Conservation (phyloP, 352 stramenopile genomes). For the Globisporangium paroecandrum region DNA sequence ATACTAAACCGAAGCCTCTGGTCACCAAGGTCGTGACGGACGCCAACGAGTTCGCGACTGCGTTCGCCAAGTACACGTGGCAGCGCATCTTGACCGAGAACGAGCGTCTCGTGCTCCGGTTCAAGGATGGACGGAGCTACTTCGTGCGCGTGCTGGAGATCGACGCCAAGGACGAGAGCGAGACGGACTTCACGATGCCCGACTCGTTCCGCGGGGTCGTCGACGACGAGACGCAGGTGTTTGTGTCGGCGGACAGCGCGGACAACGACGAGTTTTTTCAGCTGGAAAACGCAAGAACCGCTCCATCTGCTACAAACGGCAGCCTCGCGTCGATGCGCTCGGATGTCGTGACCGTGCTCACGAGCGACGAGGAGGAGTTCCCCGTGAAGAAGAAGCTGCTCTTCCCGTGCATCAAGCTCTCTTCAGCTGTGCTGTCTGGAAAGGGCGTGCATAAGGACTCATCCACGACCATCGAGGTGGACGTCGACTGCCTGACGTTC, state of each 20-base stretch:
- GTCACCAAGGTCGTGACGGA: conserved; percentile 31
- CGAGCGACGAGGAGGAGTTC: conserved; percentile 86
- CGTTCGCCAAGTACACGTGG: conserved; percentile 52
- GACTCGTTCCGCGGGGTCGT: conserved; percentile 71
- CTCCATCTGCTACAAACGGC: conserved; percentile 14
- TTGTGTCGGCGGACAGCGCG: conserved; percentile 52
- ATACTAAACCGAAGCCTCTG: not conserved
- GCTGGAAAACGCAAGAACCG: conserved; percentile 33
- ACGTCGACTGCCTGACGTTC: conserved; percentile 87
- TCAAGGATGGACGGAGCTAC: conserved; percentile 44
- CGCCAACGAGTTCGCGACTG: conserved; percentile 43
- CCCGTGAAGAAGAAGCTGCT: conserved; percentile 86
- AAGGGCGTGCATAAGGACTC: conserved; percentile 71
- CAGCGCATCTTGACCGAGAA: conserved; percentile 77
- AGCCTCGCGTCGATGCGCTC: conserved; percentile 41
- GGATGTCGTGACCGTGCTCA: conserved; percentile 75
- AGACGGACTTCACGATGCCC: conserved; percentile 85
- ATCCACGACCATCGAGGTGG: conserved; percentile 55
- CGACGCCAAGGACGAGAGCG: conserved; percentile 61
- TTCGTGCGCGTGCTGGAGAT: conserved; percentile 74
- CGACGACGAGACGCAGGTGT: conserved; percentile 56
- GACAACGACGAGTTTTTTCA: conserved; percentile 28
- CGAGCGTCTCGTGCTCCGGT: conserved; percentile 63
- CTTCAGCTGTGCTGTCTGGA: conserved; percentile 73
- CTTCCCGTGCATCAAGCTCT: conserved; percentile 87